Evolutionary conservation across 2,329 filamentous ascomycete species (phyloP).

Genomic region (Coniochaeta sp.): DNA sequence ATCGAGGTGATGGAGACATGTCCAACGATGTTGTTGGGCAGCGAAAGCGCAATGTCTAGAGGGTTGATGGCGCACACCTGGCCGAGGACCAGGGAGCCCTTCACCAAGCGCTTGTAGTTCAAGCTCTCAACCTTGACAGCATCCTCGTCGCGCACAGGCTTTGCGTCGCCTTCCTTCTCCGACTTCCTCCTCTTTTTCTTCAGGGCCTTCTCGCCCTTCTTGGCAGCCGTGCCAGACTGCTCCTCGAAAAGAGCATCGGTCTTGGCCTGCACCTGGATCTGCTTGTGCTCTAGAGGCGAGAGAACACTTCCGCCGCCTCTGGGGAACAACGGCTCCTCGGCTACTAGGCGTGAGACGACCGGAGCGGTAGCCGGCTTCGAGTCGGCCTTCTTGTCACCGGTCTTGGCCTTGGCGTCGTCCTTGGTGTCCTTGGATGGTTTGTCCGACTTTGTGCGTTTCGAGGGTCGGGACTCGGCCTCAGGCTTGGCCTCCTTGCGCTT

Average conservation of each 20-base stretch:
- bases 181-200: constrained; percentile 52
- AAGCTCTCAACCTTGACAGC: constrained; percentile 74
- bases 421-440: constrained; percentile 16
- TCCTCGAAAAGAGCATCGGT: constrained; percentile 89
- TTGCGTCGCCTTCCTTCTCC: constrained; percentile 44
- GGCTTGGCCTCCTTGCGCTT: constrained; percentile 48
- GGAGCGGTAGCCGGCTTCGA: constrained; percentile 20
- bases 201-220: constrained; percentile 31
- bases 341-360: constrained; percentile 44
- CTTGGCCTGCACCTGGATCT: constrained; percentile 90
- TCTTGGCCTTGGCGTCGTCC: constrained; percentile 14
- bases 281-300: constrained; percentile 90
- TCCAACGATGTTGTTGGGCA: constrained; percentile 89
- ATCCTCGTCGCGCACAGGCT: constrained; percentile 44
- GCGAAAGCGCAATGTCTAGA: constrained; percentile 69
- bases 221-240: constrained; percentile 45
- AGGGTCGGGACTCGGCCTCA: constrained; percentile 6
- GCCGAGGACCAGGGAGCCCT: constrained; percentile 81
- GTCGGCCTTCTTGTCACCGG: constrained; percentile 15
- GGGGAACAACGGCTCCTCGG: constrained; percentile 87
- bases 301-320: constrained; percentile 85
- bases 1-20: constrained; percentile 90
- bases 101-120: constrained; percentile 82
- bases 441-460: constrained; percentile 13
- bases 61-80: constrained; percentile 76